phyloP scores from a whole-genome alignment of 352 stramenopile genomes.

The Phytophthora cactorum region DNA sequence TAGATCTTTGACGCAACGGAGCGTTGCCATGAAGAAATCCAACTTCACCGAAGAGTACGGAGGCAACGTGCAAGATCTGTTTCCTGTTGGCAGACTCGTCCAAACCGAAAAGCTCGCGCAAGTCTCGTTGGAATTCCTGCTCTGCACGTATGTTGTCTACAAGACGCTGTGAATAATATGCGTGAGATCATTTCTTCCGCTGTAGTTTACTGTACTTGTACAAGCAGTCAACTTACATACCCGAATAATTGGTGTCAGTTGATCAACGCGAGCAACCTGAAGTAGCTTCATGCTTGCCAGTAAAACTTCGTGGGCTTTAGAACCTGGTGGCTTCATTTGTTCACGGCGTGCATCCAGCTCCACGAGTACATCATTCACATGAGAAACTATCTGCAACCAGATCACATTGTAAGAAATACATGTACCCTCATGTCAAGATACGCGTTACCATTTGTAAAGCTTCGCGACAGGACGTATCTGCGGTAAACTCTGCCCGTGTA shows the following conservation, averaged over 20 bases:
- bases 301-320: slow-evolving; percentile 44
- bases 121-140: slow-evolving; percentile 35
- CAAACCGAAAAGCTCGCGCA: slow-evolving; percentile 46
- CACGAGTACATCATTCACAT: slow-evolving; percentile 47
- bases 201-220: not conserved
- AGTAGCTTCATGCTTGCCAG: slow-evolving; percentile 53
- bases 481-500: slow-evolving; percentile 10
- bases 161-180: slow-evolving; percentile 29
- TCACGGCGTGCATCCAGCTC: slow-evolving; percentile 52
- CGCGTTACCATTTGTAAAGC: slow-evolving; percentile 31
- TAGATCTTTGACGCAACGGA: not conserved
- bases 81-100: slow-evolving; percentile 40
- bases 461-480: slow-evolving; percentile 23
- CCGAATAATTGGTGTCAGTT: slow-evolving; percentile 41
- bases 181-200: not conserved
- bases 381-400: slow-evolving; percentile 38
- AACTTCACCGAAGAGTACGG: slow-evolving; percentile 32
- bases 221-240: slow-evolving; percentile 15
- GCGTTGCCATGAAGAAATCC: slow-evolving; percentile 27
- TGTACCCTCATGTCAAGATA: not conserved
- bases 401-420: not conserved
- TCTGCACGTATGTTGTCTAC: slow-evolving; percentile 45
- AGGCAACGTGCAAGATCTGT: slow-evolving; percentile 38
- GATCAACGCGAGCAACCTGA: slow-evolving; percentile 39
- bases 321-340: slow-evolving; percentile 55